Evolutionary conservation across 2,329 filamentous ascomycete genomes (phyloP), one percentile per base, ranked within the genome.

Genomic region (Blumeria graminis): DNA sequence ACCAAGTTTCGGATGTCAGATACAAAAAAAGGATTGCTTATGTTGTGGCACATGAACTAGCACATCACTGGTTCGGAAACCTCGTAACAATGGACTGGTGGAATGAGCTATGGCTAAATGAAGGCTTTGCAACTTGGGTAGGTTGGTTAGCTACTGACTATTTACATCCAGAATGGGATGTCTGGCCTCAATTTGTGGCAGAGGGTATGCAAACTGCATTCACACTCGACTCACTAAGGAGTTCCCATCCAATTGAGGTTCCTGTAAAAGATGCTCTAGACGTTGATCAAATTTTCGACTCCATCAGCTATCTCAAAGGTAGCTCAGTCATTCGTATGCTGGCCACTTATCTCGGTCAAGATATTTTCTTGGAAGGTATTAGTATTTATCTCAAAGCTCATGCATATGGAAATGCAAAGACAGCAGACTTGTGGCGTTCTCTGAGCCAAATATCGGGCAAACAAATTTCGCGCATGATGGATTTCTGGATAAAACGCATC

Each of bases 21-120:
- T 95, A 90, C 72, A 89, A 88, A 70, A 95, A 94, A 68, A 78
- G 89, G 39, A 84, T 98, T 60, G 92, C 92, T 35, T 96, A 98
- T 65, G 89, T 96, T 57, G 89, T 96, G 55, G 90, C 92, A n/a
- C 92, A 98, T 70, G 92, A 98, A 69, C 76, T 98, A 60, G 92
- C 89, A 57, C 88, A 94, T 66, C 88, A 94, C 71, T 94, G 89
- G 89, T 94, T 94, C 63, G 88, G 88, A 39, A 93, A 94, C 68
- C 76, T 94, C 10, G 88, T 94, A 46, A 94, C 89, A 6, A 94
- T 94, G 88, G 86, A 94, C 68, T 94, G 88, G 87, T 92, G 86
- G 86, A 61, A 61, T 51, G 85, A 93, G 71, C 76, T 92, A 39
- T 94, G 87, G 88, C 76, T 94, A 56, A 94, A 94, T 65, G 90